Evolutionary conservation across 2,329 filamentous ascomycete genomes (phyloP).

Genomic region (Paraphaeosphaeria minitans): DNA sequence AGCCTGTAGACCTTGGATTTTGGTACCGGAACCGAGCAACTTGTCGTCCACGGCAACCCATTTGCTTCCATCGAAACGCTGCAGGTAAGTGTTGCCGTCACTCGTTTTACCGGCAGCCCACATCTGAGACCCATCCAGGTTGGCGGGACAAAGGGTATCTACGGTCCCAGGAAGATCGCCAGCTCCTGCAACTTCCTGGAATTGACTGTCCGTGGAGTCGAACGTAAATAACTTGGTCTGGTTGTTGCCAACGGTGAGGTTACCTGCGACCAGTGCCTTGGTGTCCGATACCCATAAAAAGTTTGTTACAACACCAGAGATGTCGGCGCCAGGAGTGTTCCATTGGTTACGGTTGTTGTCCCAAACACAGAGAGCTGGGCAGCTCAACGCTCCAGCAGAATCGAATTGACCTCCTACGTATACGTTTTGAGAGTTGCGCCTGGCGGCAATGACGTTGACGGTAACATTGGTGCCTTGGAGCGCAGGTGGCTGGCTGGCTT

Average conservation of each 20-base stretch:
- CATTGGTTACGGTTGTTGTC: constrained; percentile 73
- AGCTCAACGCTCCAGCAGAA: constrained; percentile 81
- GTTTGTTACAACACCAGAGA: constrained; percentile 71
- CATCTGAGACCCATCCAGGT: constrained; percentile 70
- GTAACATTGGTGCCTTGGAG: constrained; percentile 71
- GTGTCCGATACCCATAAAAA: constrained; percentile 78
- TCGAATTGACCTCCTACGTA: constrained; percentile 87
- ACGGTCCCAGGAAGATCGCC: constrained; percentile 78
- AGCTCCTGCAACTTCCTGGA: constrained; percentile 67
- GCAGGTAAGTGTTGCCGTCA: constrained; percentile 74
- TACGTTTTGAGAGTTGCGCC: constrained; percentile 72
- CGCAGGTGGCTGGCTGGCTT: constrained; percentile 72
- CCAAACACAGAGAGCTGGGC: constrained; percentile 81
- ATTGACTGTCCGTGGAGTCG: constrained; percentile 69
- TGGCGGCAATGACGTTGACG: constrained; percentile 77
- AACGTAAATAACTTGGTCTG: constrained; percentile 73
- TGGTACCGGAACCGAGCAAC: constrained; percentile 66
- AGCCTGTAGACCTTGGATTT: constrained; percentile 80
- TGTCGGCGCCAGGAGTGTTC: constrained; percentile 74
- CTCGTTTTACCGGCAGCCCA: constrained; percentile 79
- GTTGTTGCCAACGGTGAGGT: constrained; percentile 71
- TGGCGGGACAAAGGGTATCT: constrained; percentile 75
- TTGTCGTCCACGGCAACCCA: constrained; percentile 68
- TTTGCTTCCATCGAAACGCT: constrained; percentile 76
- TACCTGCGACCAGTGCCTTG: constrained; percentile 76